Base-by-base conservation (phyloP, 768 basidiomycete genomes). In the Termitomyces sp. region DNA sequence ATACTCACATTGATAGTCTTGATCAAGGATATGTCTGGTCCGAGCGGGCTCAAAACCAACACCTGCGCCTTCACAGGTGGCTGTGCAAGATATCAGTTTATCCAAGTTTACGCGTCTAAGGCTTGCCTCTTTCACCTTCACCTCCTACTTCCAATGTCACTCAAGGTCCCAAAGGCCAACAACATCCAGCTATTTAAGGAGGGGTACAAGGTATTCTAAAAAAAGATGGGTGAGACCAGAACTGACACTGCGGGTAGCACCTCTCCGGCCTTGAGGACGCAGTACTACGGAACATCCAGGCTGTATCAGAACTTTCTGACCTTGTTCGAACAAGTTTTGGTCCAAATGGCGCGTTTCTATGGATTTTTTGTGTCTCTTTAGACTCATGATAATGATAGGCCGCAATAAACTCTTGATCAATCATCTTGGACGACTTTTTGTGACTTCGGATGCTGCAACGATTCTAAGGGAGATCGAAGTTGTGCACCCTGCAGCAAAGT, bases 401-500 rank as follows among this genome's bases (percentile, higher is more conserved):
- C 84, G 96, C 52, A 99, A 98, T 73, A 99, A 99, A 72, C 85
- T 99, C 54, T 75, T 99, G 70, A 96, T 99, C 74, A 99, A 99
- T 71, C 96, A 98, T 72, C 79, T 99, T 37, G 94, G 94, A 54
- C 82, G 86, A 70, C 80, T 98, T 40, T 98, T 98, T 73, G 95
- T 98, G 58, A 99, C 97, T 35, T 96, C 94, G 47, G 96, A 99
- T 82, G 96, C 97, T 10, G 97, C 97, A 12, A 98, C 96, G 57
- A 98, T 99, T 72, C 94, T 99, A 66, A 83, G 89, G 62, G 97
- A 99, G 75, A 86, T 98, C 67, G 97, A 99, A 68, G 94, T 99
- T 55, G 94, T 98, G 15, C 97, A 99, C 71, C 97, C 97, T 1
- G 97, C 96, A 5, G 97, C 95, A 33, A 99, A 98, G 69, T 78